Evolutionary conservation across 768 basidiomycete genomes (phyloP), one percentile per base, ranked within the genome.

Genomic region (Pulveroboletus sp.): DNA sequence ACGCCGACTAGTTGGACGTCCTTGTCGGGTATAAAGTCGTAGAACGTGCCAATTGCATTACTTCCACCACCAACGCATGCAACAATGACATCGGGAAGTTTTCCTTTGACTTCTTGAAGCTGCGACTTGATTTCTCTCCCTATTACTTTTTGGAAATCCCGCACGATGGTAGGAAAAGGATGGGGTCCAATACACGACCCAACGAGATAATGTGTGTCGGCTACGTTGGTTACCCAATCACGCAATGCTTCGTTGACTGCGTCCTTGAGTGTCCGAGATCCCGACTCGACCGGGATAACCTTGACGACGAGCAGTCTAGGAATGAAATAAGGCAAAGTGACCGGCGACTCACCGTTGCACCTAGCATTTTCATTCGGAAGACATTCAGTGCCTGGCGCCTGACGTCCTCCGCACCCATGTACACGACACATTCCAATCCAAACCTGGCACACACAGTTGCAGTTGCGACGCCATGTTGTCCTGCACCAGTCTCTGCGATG

Each of bases 331-430:
- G 15, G 15, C 30, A 35, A 15, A 47, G 21, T 40, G 9, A 4
- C 47, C 28, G 32, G 17, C 18, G 26, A 40, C 57, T 39, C 51
- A 87, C 89, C 74, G 91, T 93, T 42, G 79, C 96, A 49, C 96
- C 96, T 39, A 98, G 78, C 94, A 99, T 96, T 64, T 86, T 83
- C 64, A 98, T 99, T 42, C 95, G 79, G 81, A 99, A 99, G 21
- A 98, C 95, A 71, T 98, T 99, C 57, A 99, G 69, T 15, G 93
- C 92, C 69, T 99, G 96, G 37, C 96, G 80, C 26, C 93, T 82
- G 14, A 97, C 94, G 65, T 98, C 96, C 69, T 97, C 96, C 24
- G 91, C 83, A 45, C 96, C 96, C 96, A 99, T 99, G 72, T 94
- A 99, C 63, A 99, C 79, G 58, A 95, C 71, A 65, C 96, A 99